Base-by-base conservation (phyloP, 1,284 basidiomycete genomes). In the Golubevia sp. region DNA sequence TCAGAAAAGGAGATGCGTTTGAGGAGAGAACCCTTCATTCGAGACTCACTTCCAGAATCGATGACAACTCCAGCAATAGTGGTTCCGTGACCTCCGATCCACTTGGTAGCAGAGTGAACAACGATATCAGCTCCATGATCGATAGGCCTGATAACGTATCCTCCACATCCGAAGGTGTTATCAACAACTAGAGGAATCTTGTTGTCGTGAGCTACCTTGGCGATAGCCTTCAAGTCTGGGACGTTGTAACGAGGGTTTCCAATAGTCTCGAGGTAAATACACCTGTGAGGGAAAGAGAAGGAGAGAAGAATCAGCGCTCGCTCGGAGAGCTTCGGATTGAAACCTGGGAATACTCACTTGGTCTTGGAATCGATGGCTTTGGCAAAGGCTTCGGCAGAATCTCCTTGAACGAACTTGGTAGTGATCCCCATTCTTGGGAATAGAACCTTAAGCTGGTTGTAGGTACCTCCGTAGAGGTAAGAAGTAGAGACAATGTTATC, bases 101-200 rank as follows among this genome's bases (percentile, higher is more conserved):
- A 94, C 82, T 95, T 94, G 2, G 92, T 94, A 0, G 92, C 92
- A 64, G 90, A 91, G 85, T 94, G 91, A 5, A 93, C 91, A 87
- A 94, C 87, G 62, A 95, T 91, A 76, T 95, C 90, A 51, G 92
- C 92, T 25, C 93, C 93, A 68, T 89, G 87, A 25, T 91, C 88
- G 62, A 94, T 90, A 8, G 93, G 92, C 2, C 88, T 86, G 60
- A 91, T 83, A 44, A 92, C 86, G 77, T 91, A 92, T 18, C 91
- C 89, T 73, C 91, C 92, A 84, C 92, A 90, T 67, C 93, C 93
- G 73, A 94, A 94, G 0, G 92, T 94, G 85, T 95, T 95, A 84
- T 95, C 93, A 0, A 94, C 92, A 26, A 94, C 89, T 50, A 94
- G 85, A 0, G 92, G 92, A 34, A 94, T 89, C 0, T 88, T 87